phyloP scores from a whole-genome alignment of 495 filamentous ascomycete species.

The Penicillium daleae region DNA sequence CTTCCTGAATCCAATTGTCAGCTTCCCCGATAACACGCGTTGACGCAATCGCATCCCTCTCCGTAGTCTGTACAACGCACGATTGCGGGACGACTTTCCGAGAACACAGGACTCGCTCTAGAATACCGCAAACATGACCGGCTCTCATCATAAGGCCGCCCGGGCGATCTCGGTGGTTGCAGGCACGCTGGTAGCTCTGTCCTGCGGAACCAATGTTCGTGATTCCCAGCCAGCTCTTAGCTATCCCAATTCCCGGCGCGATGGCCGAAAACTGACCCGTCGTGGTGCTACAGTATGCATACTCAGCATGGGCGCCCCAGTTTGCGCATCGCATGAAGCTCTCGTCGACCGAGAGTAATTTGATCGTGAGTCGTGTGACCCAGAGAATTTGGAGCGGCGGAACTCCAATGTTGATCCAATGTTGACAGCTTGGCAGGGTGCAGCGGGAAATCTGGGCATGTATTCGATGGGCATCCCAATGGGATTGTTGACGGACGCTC shows the following conservation, averaged over 20 bases:
- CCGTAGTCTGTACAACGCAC: constrained; percentile 5
- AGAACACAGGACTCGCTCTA: not conserved
- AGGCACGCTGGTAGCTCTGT: constrained; percentile 81
- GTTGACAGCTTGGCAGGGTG: constrained; percentile 57
- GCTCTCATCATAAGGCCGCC: constrained; percentile 34
- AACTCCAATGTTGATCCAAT: constrained; percentile 21
- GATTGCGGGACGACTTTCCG: not conserved
- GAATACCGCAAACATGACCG: constrained; percentile 28
- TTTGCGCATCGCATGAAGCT: constrained; percentile 85
- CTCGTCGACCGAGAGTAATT: constrained; percentile 84
- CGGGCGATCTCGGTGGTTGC: constrained; percentile 80
- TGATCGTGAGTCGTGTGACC: constrained; percentile 66
- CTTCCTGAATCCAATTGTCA: constrained; percentile 9
- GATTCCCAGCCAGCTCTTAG: constrained; percentile 4
- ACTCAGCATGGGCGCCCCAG: constrained; percentile 96
- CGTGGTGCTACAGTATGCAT: constrained; percentile 76
- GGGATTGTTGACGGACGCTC: constrained; percentile 82
- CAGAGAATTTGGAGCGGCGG: not conserved
- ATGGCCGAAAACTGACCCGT: constrained; percentile 11
- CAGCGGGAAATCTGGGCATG: constrained; percentile 94
- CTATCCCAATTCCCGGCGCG: not conserved
- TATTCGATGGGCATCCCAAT: constrained; percentile 88
- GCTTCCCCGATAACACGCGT: constrained; percentile 14
- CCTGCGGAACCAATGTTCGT: constrained; percentile 90
- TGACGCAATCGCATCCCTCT: constrained; percentile 9